Conservation (phyloP, 129 eudicot species). For the Ambrosia artemisiifolia region DNA sequence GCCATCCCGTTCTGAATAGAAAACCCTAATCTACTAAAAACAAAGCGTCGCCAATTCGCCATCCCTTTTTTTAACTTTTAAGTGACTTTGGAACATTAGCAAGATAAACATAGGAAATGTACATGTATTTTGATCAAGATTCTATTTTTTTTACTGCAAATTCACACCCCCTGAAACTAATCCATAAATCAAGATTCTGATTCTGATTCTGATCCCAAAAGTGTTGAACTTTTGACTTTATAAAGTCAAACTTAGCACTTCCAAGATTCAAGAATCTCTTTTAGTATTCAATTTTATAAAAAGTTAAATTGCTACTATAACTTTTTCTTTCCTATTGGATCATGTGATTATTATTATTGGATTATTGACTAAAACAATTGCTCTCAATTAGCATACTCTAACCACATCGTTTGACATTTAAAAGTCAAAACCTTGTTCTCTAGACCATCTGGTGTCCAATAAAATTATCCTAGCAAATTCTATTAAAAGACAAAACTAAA, state of each 20-base stretch:
- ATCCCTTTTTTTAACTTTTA: too few relatives aligned
- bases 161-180: too few relatives aligned
- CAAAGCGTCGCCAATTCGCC: too few relatives aligned
- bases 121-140: neutral
- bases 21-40: too few relatives aligned
- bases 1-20: too few relatives aligned
- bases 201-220: slow-evolving; percentile 10
- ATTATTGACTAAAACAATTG: neutral
- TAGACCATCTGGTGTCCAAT: neutral
- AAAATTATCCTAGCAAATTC: neutral
- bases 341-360: neutral
- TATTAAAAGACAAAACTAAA: neutral
- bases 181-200: neutral
- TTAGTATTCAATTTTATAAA: neutral
- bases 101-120: neutral
- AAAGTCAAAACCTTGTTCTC: slow-evolving; percentile 4
- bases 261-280: slow-evolving; percentile 7
- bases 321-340: neutral
- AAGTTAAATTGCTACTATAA: neutral
- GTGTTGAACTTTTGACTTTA: neutral
- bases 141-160: too few relatives aligned
- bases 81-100: neutral
- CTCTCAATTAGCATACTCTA: neutral
- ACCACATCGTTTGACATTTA: neutral
- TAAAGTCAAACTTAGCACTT: slow-evolving; percentile 9